Evolutionary conservation across 805 yeast genomes (phyloP), one percentile per base, ranked within the genome.

Genomic region (Saccharomyces paradoxus): DNA sequence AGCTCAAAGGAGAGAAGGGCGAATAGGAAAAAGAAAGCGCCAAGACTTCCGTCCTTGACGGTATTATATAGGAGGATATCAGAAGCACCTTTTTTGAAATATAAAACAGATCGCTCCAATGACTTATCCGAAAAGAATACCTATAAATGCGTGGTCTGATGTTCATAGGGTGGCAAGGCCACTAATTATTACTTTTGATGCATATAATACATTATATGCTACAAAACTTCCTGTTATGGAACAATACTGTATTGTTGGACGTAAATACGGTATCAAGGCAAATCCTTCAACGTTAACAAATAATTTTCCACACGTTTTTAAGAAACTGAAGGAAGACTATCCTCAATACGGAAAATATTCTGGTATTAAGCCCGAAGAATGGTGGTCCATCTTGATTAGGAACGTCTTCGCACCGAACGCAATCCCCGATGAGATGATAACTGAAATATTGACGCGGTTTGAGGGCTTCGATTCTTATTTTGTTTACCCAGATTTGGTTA

Each of bases 331-430:
- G 37, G 37, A 48, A 5, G 52, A 69, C 56, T 79, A 70, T 60
- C 90, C 91, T 9, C 83, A 84, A 61, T 86, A 82, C 63, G 92
- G 92, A 1, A 82, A 81, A 56, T 49, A 55, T 1, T 52, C 63
- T 1, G 62, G 63, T 0, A 57, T 77, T 17, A 57, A 69, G 0
- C 71, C 76, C 3, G 60, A 63, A 3, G 63, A 72, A 32, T 86
- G 89, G 87, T 86, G 92, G 92, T 67, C 67, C 47, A 68, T 73
- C 29, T 65, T 85, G 37, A 74, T 84, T 1, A 71, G 68, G 13
- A 60, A 69, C 22, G 59, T 81, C 4, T 82, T 80, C 59, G 60
- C 66, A 4, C 71, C 81, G 1, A 47, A 52, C 7, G 52, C 53
- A 3, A 56, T 67, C 9, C 66, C 80, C 6, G 57, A 65, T 14